A percentile compares a stretch with the other conserved stretches of the same genome.
Evolutionary conservation across 2,329 filamentous ascomycete species (phyloP).

Genomic region (Claviceps humidiphila): DNA sequence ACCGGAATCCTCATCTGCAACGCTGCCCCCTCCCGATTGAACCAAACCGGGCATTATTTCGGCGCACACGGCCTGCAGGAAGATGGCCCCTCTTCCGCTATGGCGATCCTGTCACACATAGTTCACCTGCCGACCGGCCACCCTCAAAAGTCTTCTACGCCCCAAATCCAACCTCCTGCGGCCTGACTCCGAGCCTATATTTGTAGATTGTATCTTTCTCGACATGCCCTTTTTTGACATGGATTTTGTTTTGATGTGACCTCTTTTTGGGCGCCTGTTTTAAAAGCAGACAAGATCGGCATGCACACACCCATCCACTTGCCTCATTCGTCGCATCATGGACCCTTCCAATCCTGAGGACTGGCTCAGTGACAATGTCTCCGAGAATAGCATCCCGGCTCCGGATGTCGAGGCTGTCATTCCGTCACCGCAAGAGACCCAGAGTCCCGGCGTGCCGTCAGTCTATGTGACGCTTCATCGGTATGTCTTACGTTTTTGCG

Average conservation of each 20-base stretch:
- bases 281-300: too few relatives aligned
- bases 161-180: too few relatives aligned
- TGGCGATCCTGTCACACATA: too few relatives aligned
- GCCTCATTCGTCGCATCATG: not conserved
- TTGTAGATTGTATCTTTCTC: not conserved
- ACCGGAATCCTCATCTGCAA: too few relatives aligned
- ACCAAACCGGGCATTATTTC: too few relatives aligned
- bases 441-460: not conserved
- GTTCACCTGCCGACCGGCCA: constrained; percentile 4
- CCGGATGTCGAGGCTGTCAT: not conserved
- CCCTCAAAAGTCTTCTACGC: not conserved
- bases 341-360: not conserved
- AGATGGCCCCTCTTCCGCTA: too few relatives aligned
- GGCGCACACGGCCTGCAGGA: too few relatives aligned
- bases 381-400: not conserved
- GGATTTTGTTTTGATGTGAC: not conserved
- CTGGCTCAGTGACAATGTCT: constrained; percentile 4
- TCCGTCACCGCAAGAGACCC: not conserved
- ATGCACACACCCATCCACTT: too few relatives aligned
- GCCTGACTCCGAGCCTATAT: too few relatives aligned
- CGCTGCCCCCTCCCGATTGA: too few relatives aligned
- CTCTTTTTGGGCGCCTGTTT: not conserved
- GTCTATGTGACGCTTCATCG: constrained; percentile 7
- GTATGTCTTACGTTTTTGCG: not conserved
- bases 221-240: not conserved